A percentile compares a stretch with the other conserved stretches of the same genome.
These are phyloP conservation scores for Aspergillus wentii DNA, from an alignment of 495 filamentous ascomycete genomes.

Conservation along the genomic window DNA sequence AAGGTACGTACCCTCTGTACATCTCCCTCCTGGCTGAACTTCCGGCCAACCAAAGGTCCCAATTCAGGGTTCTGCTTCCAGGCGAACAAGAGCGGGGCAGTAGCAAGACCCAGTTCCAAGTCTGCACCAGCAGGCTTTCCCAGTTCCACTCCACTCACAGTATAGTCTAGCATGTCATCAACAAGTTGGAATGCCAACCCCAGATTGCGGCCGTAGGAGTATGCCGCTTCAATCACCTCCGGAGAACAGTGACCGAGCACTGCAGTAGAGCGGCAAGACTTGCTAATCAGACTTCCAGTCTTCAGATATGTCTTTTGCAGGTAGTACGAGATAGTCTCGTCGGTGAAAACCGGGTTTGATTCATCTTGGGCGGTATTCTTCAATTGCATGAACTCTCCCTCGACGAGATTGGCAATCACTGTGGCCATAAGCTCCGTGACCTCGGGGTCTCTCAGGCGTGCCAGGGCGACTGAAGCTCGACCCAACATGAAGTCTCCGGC, in stretches of 20 bases:
- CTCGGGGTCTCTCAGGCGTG: conserved; percentile 84
- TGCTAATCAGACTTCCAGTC: conserved; percentile 90
- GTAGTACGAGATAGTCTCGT: conserved; percentile 87
- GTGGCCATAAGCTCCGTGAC: conserved; percentile 92
- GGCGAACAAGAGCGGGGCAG: conserved; percentile 91
- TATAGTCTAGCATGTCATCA: conserved; percentile 97
- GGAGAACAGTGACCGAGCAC: conserved; percentile 73
- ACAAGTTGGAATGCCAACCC: conserved; percentile 97
- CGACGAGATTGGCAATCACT: conserved; percentile 94
- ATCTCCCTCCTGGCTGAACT: conserved; percentile 80
- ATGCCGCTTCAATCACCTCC: conserved; percentile 84
- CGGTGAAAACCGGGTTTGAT: conserved; percentile 70
- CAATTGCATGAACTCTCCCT: conserved; percentile 99
- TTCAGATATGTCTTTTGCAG: conserved; percentile 99
- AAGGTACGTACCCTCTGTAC: conserved; percentile 62
- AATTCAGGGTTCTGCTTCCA: conserved; percentile 88
- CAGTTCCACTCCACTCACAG: conserved; percentile 72
- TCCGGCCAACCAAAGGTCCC: conserved; percentile 83
- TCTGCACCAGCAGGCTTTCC: conserved; percentile 96
- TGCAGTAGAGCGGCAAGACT: conserved; percentile 86
- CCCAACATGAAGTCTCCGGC: conserved; percentile 94
- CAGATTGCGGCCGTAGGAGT: conserved; percentile 85
- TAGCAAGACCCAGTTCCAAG: conserved; percentile 87
- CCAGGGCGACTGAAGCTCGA: conserved; percentile 87
- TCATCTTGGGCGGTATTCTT: conserved; percentile 93